Evolutionary conservation across 2,329 filamentous ascomycete genomes (phyloP).

Genomic region (Trematosphaeria pertusa): DNA sequence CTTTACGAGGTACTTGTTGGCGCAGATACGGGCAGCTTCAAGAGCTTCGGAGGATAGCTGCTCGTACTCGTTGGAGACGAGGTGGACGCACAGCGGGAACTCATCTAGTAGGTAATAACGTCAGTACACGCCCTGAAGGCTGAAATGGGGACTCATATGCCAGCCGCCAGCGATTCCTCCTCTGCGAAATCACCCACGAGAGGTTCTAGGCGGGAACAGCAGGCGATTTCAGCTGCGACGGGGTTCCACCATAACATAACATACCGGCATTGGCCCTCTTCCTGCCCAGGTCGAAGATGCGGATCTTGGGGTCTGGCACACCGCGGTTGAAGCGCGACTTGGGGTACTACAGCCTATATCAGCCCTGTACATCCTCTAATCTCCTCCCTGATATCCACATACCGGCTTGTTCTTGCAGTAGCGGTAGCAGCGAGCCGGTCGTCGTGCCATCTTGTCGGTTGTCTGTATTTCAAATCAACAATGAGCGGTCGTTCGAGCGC

Average conservation of each 20-base stretch:
- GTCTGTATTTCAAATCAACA: conserved; percentile 52
- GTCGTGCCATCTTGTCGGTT: conserved; percentile 94
- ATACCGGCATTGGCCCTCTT: conserved; percentile 98
- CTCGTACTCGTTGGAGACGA: conserved; percentile 99
- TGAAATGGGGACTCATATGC: too few relatives aligned
- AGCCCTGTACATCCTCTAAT: conserved; percentile 27
- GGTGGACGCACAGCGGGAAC: conserved; percentile 97
- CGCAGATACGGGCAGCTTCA: conserved; percentile 99
- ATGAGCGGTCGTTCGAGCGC: conserved; percentile 46
- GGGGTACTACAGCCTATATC: conserved; percentile 78
- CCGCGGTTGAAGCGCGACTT: conserved; percentile 99
- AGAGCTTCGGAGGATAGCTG: conserved; percentile 99
- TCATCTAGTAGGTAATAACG: too few relatives aligned
- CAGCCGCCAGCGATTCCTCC: too few relatives aligned
- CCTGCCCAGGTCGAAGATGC: conserved; percentile 98
- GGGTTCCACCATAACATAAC: too few relatives aligned
- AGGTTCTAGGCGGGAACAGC: too few relatives aligned
- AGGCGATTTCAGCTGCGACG: too few relatives aligned
- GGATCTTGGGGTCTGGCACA: conserved; percentile 83
- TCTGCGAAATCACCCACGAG: too few relatives aligned
- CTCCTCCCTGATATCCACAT: conserved; percentile 36
- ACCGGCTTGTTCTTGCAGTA: conserved; percentile 99
- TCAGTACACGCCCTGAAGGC: too few relatives aligned
- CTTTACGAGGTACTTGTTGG: conserved; percentile 93
- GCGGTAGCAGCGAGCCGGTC: conserved; percentile 99